Percentiles rank a stretch among this genome's conserved stretches.
phyloP scores from a whole-genome alignment of 2,329 filamentous ascomycete species.

The Cryphonectria japonica region DNA sequence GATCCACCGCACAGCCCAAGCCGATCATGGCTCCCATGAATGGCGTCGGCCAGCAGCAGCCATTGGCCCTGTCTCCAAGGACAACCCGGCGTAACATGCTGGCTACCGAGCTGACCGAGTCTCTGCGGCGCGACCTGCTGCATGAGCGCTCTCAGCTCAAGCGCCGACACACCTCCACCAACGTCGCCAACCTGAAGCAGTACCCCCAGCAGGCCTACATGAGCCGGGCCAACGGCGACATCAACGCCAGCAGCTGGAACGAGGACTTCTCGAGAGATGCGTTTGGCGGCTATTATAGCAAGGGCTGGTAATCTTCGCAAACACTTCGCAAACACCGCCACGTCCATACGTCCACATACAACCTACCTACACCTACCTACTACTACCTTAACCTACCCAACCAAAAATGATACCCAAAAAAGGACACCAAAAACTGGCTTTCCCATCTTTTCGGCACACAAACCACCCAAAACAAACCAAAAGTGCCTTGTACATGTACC shows the following conservation, averaged over 20 bases:
- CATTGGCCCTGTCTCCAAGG: slow-evolving; percentile 79
- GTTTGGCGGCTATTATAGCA: slow-evolving; percentile 78
- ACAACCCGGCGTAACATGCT: slow-evolving; percentile 96
- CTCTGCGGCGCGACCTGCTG: slow-evolving; percentile 85
- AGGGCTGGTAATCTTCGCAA: slow-evolving; percentile 70
- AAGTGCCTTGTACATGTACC: slow-evolving; percentile 24
- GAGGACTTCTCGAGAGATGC: slow-evolving; percentile 83
- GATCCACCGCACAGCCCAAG: slow-evolving; percentile 62
- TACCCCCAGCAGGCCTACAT: slow-evolving; percentile 69
- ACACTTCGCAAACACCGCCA: slow-evolving; percentile 16
- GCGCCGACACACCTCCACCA: slow-evolving; percentile 86
- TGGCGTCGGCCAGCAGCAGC: slow-evolving; percentile 55
- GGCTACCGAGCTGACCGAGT: slow-evolving; percentile 90
- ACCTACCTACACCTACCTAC: not conserved
- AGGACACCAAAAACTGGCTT: slow-evolving; percentile 21
- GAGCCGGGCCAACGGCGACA: slow-evolving; percentile 59
- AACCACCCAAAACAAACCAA: slow-evolving; percentile 1
- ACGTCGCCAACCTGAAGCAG: slow-evolving; percentile 85
- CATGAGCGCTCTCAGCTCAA: slow-evolving; percentile 96
- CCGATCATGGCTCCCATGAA: slow-evolving; percentile 78
- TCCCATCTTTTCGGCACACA: slow-evolving; percentile 20
- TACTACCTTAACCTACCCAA: not conserved
- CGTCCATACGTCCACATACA: slow-evolving; percentile 1
- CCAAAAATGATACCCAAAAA: slow-evolving; percentile 17
- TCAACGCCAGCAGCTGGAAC: slow-evolving; percentile 77